Base-by-base conservation (phyloP, 1,284 basidiomycete genomes). In the Rhodotorula sp. region DNA sequence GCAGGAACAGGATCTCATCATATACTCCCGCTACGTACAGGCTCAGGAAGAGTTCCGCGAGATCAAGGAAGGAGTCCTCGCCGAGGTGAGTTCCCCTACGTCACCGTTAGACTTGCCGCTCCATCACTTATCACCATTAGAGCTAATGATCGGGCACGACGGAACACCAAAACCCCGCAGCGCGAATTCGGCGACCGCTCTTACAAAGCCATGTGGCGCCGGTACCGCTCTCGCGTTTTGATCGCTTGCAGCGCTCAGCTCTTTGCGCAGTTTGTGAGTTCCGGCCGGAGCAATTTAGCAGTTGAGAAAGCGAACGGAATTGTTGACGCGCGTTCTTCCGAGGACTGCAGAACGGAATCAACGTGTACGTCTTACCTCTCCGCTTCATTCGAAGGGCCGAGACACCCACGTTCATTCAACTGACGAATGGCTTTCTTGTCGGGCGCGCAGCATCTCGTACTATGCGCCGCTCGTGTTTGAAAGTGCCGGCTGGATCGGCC, bases 221-320 rank as follows among this genome's bases (percentile, higher is more conserved):
- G 65, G 23, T 62, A 59, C 58, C 31, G 23, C 21, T 88, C 89
- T 58, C 87, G 95, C 59, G 94, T 98, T 8, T 82, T 97, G 75
- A 88, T 98, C 71, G 96, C 95, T n/a, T 96, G 96, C 92, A 94
- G 92, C 26, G 93, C 92, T 73, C 96, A 98, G 81, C 90, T 91
- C 68, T 97, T 97, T 81, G 95, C 95, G 61, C 96, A 97, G 82
- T 84, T 97, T 77, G 91, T 92, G 76, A 76, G 88, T 84, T 15
- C 51, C 18, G 5, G 57, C 51, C 34, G 26, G 64, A 49, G 47
- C 31, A 56, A 39, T 56, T 52, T 4, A 43, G 8, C 57, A 21
- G 6, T 34, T 20, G n/a, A 43, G n/a, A 21, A 54, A 26, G 23
- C 23, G n/a, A 54, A 4, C 23, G 14, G 52, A n/a, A 43, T 43